A percentile compares a stretch with the other conserved stretches of the same genome.
phyloP scores from a whole-genome alignment of 1,284 basidiomycete genomes.

The Gomphus bonarii region DNA sequence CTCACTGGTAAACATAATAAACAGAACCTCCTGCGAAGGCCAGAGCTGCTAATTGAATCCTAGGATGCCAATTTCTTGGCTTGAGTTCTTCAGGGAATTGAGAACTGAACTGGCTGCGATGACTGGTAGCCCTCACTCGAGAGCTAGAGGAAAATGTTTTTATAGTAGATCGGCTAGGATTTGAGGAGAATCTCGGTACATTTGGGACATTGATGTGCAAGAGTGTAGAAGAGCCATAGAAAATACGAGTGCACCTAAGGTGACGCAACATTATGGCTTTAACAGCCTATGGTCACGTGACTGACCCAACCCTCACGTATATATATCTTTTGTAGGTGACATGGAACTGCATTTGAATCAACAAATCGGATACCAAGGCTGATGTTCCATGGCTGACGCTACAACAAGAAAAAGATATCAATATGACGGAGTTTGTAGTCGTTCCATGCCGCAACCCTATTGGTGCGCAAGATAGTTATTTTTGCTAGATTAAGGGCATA shows the following conservation, averaged over 20 bases:
- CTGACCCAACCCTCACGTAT: not conserved
- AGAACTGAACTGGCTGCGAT: not conserved
- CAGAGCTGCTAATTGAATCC: not conserved
- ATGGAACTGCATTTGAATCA: too few species aligned
- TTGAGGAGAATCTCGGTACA: not conserved
- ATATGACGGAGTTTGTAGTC: too few species aligned
- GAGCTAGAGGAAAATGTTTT: not conserved
- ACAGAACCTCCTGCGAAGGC: slow-evolving; percentile 28
- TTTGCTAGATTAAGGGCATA: too few species aligned
- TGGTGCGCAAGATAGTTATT: too few species aligned
- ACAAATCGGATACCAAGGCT: too few species aligned
- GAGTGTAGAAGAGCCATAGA: not conserved
- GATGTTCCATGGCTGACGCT: too few species aligned
- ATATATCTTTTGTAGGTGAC: too few species aligned
- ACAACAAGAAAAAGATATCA: too few species aligned
- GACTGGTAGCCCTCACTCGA: not conserved
- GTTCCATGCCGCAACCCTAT: too few species aligned
- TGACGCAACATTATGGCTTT: not conserved
- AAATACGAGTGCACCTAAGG: not conserved
- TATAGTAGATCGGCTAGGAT: not conserved
- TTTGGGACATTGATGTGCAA: not conserved
- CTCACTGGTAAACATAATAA: slow-evolving; percentile 55
- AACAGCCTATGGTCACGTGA: not conserved
- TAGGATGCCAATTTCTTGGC: not conserved
- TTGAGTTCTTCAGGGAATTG: not conserved